Base-by-base conservation (phyloP, 202 grass and related monocot genomes). In the Panicum virgatum region DNA sequence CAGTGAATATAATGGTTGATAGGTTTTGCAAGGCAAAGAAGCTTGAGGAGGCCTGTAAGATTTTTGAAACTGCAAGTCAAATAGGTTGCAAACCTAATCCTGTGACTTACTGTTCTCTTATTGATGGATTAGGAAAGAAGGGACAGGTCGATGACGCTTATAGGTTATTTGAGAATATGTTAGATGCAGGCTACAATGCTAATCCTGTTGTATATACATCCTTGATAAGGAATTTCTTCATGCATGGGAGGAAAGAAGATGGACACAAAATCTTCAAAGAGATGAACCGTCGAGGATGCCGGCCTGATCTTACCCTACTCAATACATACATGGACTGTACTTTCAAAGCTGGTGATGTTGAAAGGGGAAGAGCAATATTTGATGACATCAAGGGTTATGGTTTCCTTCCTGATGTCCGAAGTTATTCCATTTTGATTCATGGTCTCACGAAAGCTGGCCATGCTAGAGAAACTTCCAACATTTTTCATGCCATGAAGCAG, bases 261-360 rank as follows among this genome's bases (percentile, higher is more conserved):
- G 96, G 96, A 0, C 92, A 98, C 71, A 98, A 98, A 83, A 93
- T 98, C 38, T 98, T 91, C 77, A 98, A 96, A 91, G 92, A 93
- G 79, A 85, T 98, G 92, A 89, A 78, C 46, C 85, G 82, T 51
- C 83, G 61, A 75, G 80, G 92, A 72, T 91, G 96, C 74, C 65
- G 27, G 16, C 92, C 96, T 78, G 96, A 98, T 90, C 77, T 93
- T 73, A 98, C 87, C 54, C 87, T 98, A 73, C 75, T 98, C 16
- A 95, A 98, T 83, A 96, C 92, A 59, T 98, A 96, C 61, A 98
- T 96, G 96, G 92, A 98, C 81, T 98, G 96, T 45, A 40, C 90
- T 75, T 93, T 98, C 71, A 98, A 98, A 86, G 90, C 80, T 13
- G 89, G 90, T 75, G 90, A 93, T 80, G 64, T 76, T 83, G 89